Conservation (phyloP, 371 early-diverging fungal species). For the Parasitella parasitica region DNA sequence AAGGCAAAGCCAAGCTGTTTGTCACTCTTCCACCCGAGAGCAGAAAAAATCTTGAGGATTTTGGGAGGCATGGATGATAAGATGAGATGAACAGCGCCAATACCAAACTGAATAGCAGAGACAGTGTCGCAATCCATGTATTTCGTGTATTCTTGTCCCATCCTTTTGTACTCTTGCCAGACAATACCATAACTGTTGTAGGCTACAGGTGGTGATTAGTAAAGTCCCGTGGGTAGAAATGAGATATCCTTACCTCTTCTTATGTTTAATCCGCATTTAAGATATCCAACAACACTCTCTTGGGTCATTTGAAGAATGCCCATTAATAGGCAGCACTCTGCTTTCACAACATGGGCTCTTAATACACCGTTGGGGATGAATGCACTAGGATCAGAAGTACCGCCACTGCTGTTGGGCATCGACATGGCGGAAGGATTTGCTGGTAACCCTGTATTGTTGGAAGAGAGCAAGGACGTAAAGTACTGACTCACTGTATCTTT, state of each 20-base stretch:
- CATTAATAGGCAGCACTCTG: conserved; percentile 57
- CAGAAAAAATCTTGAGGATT: conserved; percentile 52
- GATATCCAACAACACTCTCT: conserved; percentile 55
- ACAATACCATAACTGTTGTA: conserved; percentile 48
- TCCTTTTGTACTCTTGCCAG: conserved; percentile 53
- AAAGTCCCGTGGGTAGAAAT: no score
- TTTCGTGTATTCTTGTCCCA: conserved; percentile 48
- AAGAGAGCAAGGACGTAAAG: conserved; percentile 27
- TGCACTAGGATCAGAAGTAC: conserved; percentile 14
- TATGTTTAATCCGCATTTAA: conserved; percentile 61
- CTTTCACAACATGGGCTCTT: conserved; percentile 59
- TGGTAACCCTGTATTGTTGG: conserved; percentile 32
- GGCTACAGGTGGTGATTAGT: no score
- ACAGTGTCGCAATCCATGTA: conserved; percentile 51
- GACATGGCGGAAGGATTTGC: conserved; percentile 22
- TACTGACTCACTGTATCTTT: conserved; percentile 41
- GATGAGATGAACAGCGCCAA: conserved; percentile 62
- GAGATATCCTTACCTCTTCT: conserved; percentile 49
- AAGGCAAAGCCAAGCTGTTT: conserved; percentile 60
- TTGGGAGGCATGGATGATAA: conserved; percentile 61
- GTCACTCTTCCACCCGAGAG: conserved; percentile 59
- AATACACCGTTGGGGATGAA: conserved; percentile 57
- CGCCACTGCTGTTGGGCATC: conserved; percentile 20
- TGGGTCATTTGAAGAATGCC: conserved; percentile 59
- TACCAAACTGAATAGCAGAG: conserved; percentile 53